These are phyloP conservation scores for Vitis hybrid DNA, from an alignment of 177 flowering plant genomes.

Conservation along the genomic window DNA sequence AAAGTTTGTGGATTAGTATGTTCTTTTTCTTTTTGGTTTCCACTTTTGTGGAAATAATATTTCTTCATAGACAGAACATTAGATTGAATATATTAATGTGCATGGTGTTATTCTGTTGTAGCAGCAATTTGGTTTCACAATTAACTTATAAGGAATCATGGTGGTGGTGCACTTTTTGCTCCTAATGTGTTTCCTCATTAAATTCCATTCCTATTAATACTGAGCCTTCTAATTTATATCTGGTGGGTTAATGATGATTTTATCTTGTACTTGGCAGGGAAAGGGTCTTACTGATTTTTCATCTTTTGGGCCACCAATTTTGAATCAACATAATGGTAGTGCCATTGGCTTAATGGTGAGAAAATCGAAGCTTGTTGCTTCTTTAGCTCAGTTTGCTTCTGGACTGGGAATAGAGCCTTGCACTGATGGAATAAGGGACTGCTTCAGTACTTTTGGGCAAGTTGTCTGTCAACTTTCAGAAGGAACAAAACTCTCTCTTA, in stretches of 20 bases:
- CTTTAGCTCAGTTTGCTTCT: conserved; percentile 70
- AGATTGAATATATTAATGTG: too few species aligned
- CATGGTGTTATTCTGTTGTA: too few species aligned
- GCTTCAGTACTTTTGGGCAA: conserved; percentile 74
- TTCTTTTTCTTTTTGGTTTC: too few species aligned
- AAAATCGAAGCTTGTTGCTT: conserved; percentile 61
- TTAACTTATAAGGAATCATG: too few species aligned
- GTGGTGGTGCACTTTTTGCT: too few species aligned
- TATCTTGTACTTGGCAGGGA: conserved; percentile 37
- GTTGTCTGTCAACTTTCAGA: conserved; percentile 52
- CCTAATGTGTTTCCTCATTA: too few species aligned
- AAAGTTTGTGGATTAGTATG: too few species aligned
- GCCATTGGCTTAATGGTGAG: conserved; percentile 66
- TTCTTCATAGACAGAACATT: too few species aligned
- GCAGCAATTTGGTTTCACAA: too few species aligned
- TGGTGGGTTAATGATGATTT: neutral
- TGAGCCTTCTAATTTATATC: neutral
- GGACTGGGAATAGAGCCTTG: conserved; percentile 25
- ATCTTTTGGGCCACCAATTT: conserved; percentile 59
- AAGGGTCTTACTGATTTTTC: conserved; percentile 53
- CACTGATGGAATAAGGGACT: conserved; percentile 28
- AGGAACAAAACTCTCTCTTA: conserved; percentile 59
- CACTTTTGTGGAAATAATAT: too few species aligned
- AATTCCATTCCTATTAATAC: neutral
- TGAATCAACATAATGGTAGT: conserved; percentile 48